Percentiles rank a stretch among this genome's conserved stretches.
These are phyloP conservation scores for Pythium monospermum DNA, from an alignment of 352 stramenopile species.

Conservation along the genomic window DNA sequence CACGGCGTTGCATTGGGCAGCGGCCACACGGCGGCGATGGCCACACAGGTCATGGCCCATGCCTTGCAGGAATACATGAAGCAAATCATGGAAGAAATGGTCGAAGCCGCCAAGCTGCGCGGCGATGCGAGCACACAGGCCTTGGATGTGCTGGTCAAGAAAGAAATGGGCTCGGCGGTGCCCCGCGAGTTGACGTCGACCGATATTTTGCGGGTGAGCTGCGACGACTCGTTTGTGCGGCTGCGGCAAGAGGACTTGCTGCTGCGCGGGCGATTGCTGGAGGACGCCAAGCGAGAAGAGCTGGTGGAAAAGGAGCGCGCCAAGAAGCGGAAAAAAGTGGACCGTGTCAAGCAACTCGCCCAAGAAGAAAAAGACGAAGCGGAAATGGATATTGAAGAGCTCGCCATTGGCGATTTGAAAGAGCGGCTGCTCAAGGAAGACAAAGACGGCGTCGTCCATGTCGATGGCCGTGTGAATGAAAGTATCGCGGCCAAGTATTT, in stretches of 20 bases:
- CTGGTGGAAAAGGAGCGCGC: slow-evolving; percentile 67
- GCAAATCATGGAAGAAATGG: slow-evolving; percentile 85
- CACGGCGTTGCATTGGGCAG: slow-evolving; percentile 47
- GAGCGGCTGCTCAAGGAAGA: slow-evolving; percentile 74
- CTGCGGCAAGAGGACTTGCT: slow-evolving; percentile 61
- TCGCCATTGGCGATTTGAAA: slow-evolving; percentile 80
- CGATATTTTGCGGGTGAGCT: slow-evolving; percentile 82
- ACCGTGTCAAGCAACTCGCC: slow-evolving; percentile 57
- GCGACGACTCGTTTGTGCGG: slow-evolving; percentile 70
- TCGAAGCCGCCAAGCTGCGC: slow-evolving; percentile 72
- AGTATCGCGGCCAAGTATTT: slow-evolving; percentile 56
- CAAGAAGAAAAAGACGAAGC: slow-evolving; percentile 82
- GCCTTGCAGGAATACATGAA: slow-evolving; percentile 83
- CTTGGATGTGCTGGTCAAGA: slow-evolving; percentile 46
- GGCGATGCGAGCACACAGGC: slow-evolving; percentile 45
- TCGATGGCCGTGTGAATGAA: slow-evolving; percentile 81
- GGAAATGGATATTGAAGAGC: slow-evolving; percentile 83
- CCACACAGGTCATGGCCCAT: slow-evolving; percentile 78
- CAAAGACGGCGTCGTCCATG: slow-evolving; percentile 57
- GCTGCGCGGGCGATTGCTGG: slow-evolving; percentile 52
- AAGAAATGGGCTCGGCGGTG: slow-evolving; percentile 19
- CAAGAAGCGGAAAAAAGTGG: slow-evolving; percentile 86
- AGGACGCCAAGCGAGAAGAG: slow-evolving; percentile 78
- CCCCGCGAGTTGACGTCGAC: slow-evolving; percentile 59
- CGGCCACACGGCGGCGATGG: slow-evolving; percentile 15